Evolutionary conservation across 495 filamentous ascomycete species (phyloP).

Genomic region (Trypethelium eluteriae): DNA sequence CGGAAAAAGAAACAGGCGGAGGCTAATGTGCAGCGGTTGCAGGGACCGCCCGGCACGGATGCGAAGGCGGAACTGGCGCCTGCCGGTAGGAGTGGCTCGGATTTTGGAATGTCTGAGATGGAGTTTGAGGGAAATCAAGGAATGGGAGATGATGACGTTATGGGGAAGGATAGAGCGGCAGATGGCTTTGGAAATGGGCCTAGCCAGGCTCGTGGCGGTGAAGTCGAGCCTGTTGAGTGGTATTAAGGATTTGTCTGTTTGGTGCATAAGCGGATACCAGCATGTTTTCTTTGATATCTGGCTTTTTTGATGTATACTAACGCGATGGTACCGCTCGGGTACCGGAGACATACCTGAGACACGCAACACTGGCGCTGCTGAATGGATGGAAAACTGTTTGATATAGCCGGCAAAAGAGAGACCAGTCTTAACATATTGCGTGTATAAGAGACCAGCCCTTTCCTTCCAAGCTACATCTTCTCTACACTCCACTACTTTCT

Average conservation of each 20-base stretch:
- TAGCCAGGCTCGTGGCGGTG: neutral
- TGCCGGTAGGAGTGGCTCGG: neutral
- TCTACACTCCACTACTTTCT: too few species aligned
- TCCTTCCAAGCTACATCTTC: too few species aligned
- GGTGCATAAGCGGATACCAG: neutral
- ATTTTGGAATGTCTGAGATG: neutral
- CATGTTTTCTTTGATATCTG: neutral
- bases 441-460: too few species aligned
- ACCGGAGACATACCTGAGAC: neutral
- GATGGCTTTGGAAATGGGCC: neutral
- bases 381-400: neutral
- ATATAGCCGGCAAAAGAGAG: too few species aligned
- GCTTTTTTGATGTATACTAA: neutral
- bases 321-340: neutral
- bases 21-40: neutral
- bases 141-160: neutral
- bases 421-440: too few species aligned
- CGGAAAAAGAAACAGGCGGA: conserved; percentile 26
- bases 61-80: neutral
- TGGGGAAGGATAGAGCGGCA: neutral
- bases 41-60: neutral
- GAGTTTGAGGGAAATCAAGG: neutral
- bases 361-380: neutral
- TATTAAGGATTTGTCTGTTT: neutral
- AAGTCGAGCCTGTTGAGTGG: neutral